Conservation (phyloP, 1,284 basidiomycete genomes). For the Apiotrichum gracile region DNA sequence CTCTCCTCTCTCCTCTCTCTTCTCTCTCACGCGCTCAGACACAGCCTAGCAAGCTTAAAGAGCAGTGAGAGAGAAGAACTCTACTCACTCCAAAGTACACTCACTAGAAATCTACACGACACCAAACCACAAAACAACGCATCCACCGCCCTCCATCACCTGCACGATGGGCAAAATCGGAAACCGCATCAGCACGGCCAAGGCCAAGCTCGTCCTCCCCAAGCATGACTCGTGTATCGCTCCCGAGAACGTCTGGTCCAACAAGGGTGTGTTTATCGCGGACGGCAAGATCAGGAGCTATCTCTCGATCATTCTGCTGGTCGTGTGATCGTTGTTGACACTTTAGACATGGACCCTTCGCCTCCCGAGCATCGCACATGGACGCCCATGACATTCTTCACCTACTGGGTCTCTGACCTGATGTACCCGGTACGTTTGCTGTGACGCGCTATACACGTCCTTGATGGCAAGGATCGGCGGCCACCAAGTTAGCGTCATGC, state of each 20-base stretch:
- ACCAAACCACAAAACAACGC: neutral
- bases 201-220: conserved; percentile 27
- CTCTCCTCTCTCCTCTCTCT: neutral
- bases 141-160: too few species aligned
- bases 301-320: neutral
- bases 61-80: neutral
- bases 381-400: conserved; percentile 36
- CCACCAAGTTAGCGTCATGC: neutral
- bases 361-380: conserved; percentile 32
- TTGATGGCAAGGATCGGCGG: neutral
- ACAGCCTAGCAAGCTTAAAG: neutral
- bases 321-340: neutral
- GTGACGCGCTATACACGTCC: too few species aligned
- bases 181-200: too few species aligned
- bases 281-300: neutral
- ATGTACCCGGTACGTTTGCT: neutral
- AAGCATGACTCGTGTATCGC: conserved; percentile 40
- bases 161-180: too few species aligned
- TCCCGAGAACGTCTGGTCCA: conserved; percentile 35
- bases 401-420: conserved; percentile 11
- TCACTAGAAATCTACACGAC: neutral
- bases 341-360: conserved; percentile 36
- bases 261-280: conserved; percentile 27
- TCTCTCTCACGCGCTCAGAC: neutral
- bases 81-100: neutral